Evolutionary conservation across 1,284 basidiomycete species (phyloP).

Genomic region (Rhodofomes roseus): DNA sequence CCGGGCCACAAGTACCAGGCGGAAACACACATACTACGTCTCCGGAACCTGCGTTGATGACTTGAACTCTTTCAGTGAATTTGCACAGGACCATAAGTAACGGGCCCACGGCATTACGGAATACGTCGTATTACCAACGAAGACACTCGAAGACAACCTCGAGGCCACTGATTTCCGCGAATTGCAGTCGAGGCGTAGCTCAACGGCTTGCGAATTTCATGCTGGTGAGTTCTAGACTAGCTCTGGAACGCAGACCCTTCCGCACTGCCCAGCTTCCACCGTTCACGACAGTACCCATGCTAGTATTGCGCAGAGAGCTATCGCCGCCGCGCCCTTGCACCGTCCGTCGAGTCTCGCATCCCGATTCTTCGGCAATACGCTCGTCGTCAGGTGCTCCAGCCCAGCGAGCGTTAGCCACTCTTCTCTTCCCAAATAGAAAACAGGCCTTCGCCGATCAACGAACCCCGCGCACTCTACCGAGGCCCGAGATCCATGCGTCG

Average conservation of each 20-base stretch:
- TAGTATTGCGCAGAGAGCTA: too few relatives aligned
- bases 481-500: neutral
- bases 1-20: too few relatives aligned
- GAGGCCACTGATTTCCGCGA: neutral
- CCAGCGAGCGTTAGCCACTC: neutral
- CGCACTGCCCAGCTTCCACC: neutral
- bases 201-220: neutral
- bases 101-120: too few relatives aligned
- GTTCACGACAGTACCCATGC: too few relatives aligned
- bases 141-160: too few relatives aligned
- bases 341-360: neutral
- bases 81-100: too few relatives aligned
- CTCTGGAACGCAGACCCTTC: neutral
- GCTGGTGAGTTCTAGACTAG: neutral
- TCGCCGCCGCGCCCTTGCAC: neutral
- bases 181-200: neutral
- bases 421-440: neutral
- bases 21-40: too few relatives aligned
- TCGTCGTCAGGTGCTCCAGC: neutral
- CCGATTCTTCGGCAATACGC: neutral
- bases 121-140: too few relatives aligned
- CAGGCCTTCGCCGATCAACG: neutral
- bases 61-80: too few relatives aligned
- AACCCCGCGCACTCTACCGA: neutral
- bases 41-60: too few relatives aligned